A percentile compares a stretch with the other conserved stretches of the same genome.
Conservation (phyloP, 352 stramenopile species). For the Globisporangium heterothallicum region DNA sequence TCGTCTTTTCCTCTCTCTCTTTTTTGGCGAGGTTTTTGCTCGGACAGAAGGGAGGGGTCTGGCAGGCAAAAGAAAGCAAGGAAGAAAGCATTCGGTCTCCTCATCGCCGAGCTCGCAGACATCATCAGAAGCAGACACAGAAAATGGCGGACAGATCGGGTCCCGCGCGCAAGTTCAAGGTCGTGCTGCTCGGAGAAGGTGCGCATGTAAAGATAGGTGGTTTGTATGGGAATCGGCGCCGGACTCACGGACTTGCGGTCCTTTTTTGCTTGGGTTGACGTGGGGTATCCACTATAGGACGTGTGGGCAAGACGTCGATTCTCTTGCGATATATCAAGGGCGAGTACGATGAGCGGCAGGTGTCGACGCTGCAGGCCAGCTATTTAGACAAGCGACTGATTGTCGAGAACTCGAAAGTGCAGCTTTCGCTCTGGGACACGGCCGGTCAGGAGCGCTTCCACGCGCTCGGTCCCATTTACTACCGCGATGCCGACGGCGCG, state of each 20-base stretch:
- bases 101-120: no score
- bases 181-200: slow-evolving; percentile 85
- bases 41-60: background rate
- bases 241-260: background rate
- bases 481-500: slow-evolving; percentile 84
- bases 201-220: background rate
- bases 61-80: background rate
- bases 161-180: slow-evolving; percentile 77
- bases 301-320: slow-evolving; percentile 94
- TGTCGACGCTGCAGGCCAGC: slow-evolving; percentile 90
- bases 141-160: slow-evolving; percentile 11
- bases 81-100: no score
- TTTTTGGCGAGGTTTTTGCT: background rate
- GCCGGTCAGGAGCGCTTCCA: slow-evolving; percentile 87
- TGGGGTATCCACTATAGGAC: no score
- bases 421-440: slow-evolving; percentile 86
- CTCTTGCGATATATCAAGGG: slow-evolving; percentile 91
- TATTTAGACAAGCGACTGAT: slow-evolving; percentile 91
- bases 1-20: background rate
- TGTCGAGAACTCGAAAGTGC: slow-evolving; percentile 75
- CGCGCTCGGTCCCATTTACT: slow-evolving; percentile 86
- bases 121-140: background rate
- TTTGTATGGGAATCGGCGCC: background rate
- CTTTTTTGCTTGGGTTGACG: no score
- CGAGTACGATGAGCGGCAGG: slow-evolving; percentile 90